phyloP scores from a whole-genome alignment of 1,284 basidiomycete genomes.

The Phenoliferia sp. region DNA sequence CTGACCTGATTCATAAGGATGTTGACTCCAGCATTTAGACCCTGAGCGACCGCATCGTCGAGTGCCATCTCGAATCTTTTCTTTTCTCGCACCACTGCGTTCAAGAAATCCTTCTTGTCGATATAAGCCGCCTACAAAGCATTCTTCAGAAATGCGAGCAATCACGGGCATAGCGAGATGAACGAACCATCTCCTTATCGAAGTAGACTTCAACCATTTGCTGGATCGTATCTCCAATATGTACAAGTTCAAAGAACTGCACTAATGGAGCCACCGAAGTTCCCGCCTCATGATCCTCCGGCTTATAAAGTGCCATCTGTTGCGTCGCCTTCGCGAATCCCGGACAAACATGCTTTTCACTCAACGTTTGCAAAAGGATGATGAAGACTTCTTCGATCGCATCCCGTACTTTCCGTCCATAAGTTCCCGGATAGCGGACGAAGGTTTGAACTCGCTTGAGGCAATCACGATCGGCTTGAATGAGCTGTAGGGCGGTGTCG shows the following conservation, averaged over 20 bases:
- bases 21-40: constrained; percentile 90
- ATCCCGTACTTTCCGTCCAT: constrained; percentile 42
- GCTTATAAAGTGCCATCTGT: constrained; percentile 81
- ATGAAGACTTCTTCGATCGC: constrained; percentile 85
- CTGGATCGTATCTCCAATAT: constrained; percentile 94
- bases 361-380: constrained; percentile 69
- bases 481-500: constrained; percentile 83
- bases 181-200: constrained; percentile 78
- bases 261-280: constrained; percentile 80
- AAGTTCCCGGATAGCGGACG: constrained; percentile 72
- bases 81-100: constrained; percentile 89
- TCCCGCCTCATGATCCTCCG: constrained; percentile 71
- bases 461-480: constrained; percentile 83
- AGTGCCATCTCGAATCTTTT: constrained; percentile 87
- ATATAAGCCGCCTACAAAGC: constrained; percentile 66
- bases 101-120: constrained; percentile 87
- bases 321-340: constrained; percentile 80
- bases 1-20: constrained; percentile 81
- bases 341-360: constrained; percentile 73
- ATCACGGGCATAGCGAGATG: not conserved
- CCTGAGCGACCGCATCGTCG: constrained; percentile 88
- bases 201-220: constrained; percentile 97
- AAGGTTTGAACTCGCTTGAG: constrained; percentile 91
- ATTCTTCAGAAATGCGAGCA: not conserved
- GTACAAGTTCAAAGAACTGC: constrained; percentile 96